Conservation (phyloP, 257 asterid species). For the Avicennia marina region DNA sequence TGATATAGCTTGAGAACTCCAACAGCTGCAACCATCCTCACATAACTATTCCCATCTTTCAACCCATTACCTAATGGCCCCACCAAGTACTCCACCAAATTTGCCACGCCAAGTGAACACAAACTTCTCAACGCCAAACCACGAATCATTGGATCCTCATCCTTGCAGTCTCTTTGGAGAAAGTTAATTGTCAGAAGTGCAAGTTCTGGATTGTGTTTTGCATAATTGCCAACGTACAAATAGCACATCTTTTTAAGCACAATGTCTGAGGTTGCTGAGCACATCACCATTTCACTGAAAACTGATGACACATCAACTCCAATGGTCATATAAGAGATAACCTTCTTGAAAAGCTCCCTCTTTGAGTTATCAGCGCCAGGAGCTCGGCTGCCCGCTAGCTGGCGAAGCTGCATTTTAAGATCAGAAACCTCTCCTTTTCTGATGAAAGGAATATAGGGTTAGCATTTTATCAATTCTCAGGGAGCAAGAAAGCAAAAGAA, state of each 20-base stretch:
- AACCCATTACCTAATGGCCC: conserved; percentile 87
- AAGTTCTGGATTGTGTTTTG: conserved; percentile 92
- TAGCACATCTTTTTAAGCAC: conserved; percentile 98
- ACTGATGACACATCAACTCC: conserved; percentile 94
- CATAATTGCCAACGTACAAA: conserved; percentile 91
- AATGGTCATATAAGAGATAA: conserved; percentile 93
- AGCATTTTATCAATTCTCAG: conserved; percentile 2
- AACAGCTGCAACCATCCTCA: conserved; percentile 82
- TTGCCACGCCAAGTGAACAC: conserved; percentile 93
- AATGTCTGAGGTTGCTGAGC: conserved; percentile 94
- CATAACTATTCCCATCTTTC: conserved; percentile 87
- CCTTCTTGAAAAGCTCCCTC: conserved; percentile 96
- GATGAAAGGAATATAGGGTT: conserved; percentile 21
- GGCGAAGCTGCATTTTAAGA: conserved; percentile 90
- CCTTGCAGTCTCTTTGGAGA: conserved; percentile 97
- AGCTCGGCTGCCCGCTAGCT: conserved; percentile 92
- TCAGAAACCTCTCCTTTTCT: conserved; percentile 98
- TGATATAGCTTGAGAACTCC: conserved; percentile 94
- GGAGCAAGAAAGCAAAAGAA: not conserved
- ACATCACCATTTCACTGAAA: conserved; percentile 99
- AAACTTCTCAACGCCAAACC: conserved; percentile 97
- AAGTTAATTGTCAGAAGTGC: conserved; percentile 94
- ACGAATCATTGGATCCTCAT: conserved; percentile 99
- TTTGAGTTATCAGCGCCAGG: conserved; percentile 95
- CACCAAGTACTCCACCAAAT: conserved; percentile 96